Evolutionary conservation across 2,329 filamentous ascomycete genomes (phyloP).

Genomic region (Alternaria hordeiaustralica): DNA sequence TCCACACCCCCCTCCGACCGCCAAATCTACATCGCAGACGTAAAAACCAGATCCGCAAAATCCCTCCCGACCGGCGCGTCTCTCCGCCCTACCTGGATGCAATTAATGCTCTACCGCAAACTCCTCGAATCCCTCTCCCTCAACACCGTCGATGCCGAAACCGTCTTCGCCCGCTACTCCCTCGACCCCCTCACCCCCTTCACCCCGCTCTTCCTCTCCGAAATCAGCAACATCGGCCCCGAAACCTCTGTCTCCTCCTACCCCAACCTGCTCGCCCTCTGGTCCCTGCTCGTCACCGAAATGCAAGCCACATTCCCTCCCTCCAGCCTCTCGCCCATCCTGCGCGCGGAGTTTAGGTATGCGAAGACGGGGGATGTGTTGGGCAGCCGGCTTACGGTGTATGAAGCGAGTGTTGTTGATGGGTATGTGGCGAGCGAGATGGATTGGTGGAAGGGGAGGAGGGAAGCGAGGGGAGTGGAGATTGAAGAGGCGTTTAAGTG

Average conservation of each 20-base stretch:
- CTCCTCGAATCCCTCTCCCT: conserved; percentile 79
- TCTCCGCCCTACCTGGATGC: conserved; percentile 78
- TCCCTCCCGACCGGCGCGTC: conserved; percentile 69
- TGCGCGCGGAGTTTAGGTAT: conserved; percentile 63
- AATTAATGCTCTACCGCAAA: conserved; percentile 88
- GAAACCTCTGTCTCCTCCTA: conserved; percentile 60
- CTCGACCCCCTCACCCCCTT: conserved; percentile 71
- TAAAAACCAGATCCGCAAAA: conserved; percentile 79
- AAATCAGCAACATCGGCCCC: conserved; percentile 68
- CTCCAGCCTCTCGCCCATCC: conserved; percentile 55
- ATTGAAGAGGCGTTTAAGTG: conserved; percentile 92
- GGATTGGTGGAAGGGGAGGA: conserved; percentile 85
- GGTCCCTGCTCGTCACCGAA: conserved; percentile 68
- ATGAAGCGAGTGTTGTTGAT: conserved; percentile 69
- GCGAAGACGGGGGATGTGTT: conserved; percentile 58
- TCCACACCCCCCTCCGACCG: conserved; percentile 21
- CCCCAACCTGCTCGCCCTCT: conserved; percentile 66
- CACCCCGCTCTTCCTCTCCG: conserved; percentile 78
- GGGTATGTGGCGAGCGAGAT: conserved; percentile 73
- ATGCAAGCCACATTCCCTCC: conserved; percentile 62
- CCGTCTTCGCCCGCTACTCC: conserved; percentile 73
- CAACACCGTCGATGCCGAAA: conserved; percentile 71
- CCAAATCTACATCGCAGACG: conserved; percentile 78
- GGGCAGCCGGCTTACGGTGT: conserved; percentile 68
- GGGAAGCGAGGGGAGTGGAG: conserved; percentile 74